Base-by-base conservation (phyloP, 345 rosid genomes). In the Trapa incisa region DNA sequence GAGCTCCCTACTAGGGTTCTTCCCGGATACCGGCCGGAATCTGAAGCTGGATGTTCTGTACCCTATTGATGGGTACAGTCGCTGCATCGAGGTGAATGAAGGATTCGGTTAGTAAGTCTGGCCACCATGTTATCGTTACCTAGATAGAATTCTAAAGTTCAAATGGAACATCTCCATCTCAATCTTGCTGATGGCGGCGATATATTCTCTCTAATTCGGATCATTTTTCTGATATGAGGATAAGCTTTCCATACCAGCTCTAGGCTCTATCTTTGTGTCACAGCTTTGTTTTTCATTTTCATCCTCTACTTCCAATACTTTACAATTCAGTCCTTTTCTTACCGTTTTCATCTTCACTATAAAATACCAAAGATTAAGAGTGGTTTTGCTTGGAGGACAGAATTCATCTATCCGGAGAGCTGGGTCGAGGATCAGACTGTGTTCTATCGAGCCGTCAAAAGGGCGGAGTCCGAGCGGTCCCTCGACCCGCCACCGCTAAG, bases 351-450 rank as follows among this genome's bases (percentile, higher is more conserved):
- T 22, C 29, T 22, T 22, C 29, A 22, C 29, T 22, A 22, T 22
- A 22, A 22, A 22, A 22, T 22, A 22, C 29, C 29, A 22, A 22
- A 22, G 63, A 5, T 58, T 33, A 22, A 50, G 29, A 22, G 16
- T 14, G 48, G 47, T 35, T 64, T 1, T 33, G 13, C 33, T 72
- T 45, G 16, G 38, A 47, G n/a, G 16, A 65, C 82, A 91, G 92
- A 87, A 65, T 89, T 94, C 72, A 75, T 91, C 61, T 85, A 91
- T 71, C 96, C 96, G 3, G 83, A 78, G 33, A 80, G 65, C 47
- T 87, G 97, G 96, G 97, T 83, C 32, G 95, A 94, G 67, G 97
- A 91, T 70, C 97, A 83, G 54, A 91, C 82, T 37, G 71, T 94
- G 32, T 71, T 91, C 48, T 89, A 89, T 67, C 76, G 93, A 82